phyloP scores from a whole-genome alignment of 2,329 filamentous ascomycete genomes.

The Alternaria arbusti region DNA sequence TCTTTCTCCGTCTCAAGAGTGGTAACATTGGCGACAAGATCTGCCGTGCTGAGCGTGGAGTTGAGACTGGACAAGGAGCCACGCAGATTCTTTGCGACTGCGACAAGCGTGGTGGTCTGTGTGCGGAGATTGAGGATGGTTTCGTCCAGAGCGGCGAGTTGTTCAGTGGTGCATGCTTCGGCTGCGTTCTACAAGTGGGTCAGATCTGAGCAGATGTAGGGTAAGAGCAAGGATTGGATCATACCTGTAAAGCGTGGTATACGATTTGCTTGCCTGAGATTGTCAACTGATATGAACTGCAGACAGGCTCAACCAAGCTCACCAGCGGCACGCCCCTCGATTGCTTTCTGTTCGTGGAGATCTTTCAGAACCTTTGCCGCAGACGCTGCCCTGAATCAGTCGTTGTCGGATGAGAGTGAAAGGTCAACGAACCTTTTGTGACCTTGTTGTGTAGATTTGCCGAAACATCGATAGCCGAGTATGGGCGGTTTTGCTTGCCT shows the following conservation, averaged over 20 bases:
- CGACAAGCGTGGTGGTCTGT: slow-evolving; percentile 53
- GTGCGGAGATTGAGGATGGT: slow-evolving; percentile 56
- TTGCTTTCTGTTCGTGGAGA: slow-evolving; percentile 64
- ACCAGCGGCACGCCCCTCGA: slow-evolving; percentile 65
- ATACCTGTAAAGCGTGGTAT: slow-evolving; percentile 62
- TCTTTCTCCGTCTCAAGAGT: slow-evolving; percentile 55
- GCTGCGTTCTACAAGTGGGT: slow-evolving; percentile 52
- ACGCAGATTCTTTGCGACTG: slow-evolving; percentile 58
- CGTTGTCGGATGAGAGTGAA: not conserved
- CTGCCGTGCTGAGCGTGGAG: slow-evolving; percentile 57
- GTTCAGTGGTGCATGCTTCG: slow-evolving; percentile 56
- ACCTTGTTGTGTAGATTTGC: slow-evolving; percentile 67
- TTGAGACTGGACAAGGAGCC: slow-evolving; percentile 54
- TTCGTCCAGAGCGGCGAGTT: slow-evolving; percentile 58
- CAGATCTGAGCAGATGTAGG: not conserved
- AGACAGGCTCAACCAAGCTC: slow-evolving; percentile 10
- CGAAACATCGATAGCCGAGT: slow-evolving; percentile 65
- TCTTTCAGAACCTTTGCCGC: slow-evolving; percentile 68
- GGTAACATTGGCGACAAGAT: slow-evolving; percentile 55
- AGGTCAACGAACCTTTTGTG: slow-evolving; percentile 55
- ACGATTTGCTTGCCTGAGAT: slow-evolving; percentile 65
- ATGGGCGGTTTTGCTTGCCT: slow-evolving; percentile 62
- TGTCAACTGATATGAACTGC: not conserved
- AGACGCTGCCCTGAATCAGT: slow-evolving; percentile 53
- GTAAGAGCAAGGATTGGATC: not conserved